Percentiles rank a stretch among this genome's conserved stretches.
phyloP scores from a whole-genome alignment of 257 asterid genomes.

The Solanum bulbocastanum region DNA sequence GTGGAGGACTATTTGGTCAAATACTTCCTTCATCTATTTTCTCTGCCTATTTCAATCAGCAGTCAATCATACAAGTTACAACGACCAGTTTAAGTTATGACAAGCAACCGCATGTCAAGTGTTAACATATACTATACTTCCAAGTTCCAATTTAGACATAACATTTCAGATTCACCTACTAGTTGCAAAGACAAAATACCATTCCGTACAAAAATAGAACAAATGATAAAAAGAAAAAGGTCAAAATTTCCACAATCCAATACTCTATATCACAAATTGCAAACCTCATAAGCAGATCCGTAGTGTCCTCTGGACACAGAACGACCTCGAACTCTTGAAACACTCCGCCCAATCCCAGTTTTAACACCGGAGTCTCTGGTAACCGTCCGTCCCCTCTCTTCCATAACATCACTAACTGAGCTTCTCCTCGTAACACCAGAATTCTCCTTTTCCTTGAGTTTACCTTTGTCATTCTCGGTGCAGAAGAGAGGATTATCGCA shows the following conservation, averaged over 20 bases:
- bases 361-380: conserved; percentile 28
- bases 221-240: neutral
- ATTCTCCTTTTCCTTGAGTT: neutral
- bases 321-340: conserved; percentile 58
- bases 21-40: neutral
- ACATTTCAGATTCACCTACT: neutral
- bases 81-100: neutral
- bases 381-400: conserved; percentile 60
- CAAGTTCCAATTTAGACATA: neutral
- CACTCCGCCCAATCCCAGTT: conserved; percentile 73
- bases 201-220: neutral
- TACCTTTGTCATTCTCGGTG: conserved; percentile 7
- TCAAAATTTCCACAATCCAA: neutral
- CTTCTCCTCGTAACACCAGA: neutral
- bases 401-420: conserved; percentile 2
- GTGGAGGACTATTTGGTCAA: neutral
- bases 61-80: neutral
- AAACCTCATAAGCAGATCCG: conserved; percentile 41
- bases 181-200: neutral
- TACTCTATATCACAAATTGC: neutral
- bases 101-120: neutral
- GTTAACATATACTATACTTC: neutral
- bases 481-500: conserved; percentile 80
- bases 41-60: neutral
- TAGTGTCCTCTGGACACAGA: conserved; percentile 40